Evolutionary conservation across 2,329 filamentous ascomycete genomes (phyloP).

Genomic region (Dactylellina drechsleri): DNA sequence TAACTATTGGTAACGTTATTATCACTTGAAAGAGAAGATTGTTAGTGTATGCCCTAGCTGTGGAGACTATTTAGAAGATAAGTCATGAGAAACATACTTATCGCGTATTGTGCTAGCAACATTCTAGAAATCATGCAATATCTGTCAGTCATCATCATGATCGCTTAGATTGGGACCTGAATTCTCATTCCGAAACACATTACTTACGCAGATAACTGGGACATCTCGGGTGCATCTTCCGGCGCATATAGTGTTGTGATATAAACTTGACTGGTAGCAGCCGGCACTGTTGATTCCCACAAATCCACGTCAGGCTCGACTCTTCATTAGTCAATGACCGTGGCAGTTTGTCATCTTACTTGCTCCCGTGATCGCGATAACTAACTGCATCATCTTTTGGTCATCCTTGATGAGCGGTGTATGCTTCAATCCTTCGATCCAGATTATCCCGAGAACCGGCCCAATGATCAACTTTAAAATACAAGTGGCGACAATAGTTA

Average conservation of each 20-base stretch:
- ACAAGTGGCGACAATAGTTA: conserved; percentile 56
- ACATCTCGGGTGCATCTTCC: conserved; percentile 57
- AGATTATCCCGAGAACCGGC: conserved; percentile 58
- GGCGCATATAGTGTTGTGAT: conserved; percentile 58
- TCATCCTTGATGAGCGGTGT: conserved; percentile 55
- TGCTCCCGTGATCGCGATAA: conserved; percentile 57
- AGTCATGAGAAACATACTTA: conserved; percentile 54
- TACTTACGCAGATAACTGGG: conserved; percentile 58
- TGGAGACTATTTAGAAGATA: neutral
- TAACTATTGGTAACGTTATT: conserved; percentile 44
- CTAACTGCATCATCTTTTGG: conserved; percentile 58
- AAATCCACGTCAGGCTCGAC: conserved; percentile 15
- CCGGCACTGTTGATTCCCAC: conserved; percentile 55
- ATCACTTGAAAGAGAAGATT: conserved; percentile 12
- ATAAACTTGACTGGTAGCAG: conserved; percentile 58
- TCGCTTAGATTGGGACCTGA: conserved; percentile 7
- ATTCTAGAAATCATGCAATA: conserved; percentile 47
- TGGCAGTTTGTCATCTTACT: conserved; percentile 30
- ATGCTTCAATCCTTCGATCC: conserved; percentile 56
- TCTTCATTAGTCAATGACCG: neutral
- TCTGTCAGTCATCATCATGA: too few relatives aligned
- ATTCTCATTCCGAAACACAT: conserved; percentile 4
- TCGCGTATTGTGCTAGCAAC: conserved; percentile 57
- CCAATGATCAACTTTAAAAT: conserved; percentile 58
- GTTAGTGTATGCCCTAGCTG: conserved; percentile 3